Conservation (phyloP, 768 basidiomycete species). For the Trametes cingulata region DNA sequence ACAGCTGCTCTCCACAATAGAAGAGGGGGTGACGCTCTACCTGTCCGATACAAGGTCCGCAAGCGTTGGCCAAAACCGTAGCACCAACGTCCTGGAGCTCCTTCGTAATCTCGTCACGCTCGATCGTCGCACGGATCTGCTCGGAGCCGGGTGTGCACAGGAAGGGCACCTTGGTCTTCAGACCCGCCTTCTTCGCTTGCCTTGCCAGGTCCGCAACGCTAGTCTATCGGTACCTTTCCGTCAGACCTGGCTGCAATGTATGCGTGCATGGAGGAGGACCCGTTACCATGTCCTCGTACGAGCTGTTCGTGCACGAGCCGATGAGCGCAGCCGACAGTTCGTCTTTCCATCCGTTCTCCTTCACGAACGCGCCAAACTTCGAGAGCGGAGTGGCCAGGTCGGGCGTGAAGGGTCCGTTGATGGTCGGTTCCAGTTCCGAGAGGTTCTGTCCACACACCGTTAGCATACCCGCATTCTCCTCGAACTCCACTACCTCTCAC, state of each 20-base stretch:
- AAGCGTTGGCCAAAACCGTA: conserved; percentile 93
- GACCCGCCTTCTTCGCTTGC: conserved; percentile 84
- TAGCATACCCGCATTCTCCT: no score
- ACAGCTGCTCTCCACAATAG: not conserved
- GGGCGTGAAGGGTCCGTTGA: conserved; percentile 98
- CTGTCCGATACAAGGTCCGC: conserved; percentile 98
- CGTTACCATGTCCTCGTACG: conserved; percentile 92
- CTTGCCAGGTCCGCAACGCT: conserved; percentile 87
- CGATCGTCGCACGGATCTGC: conserved; percentile 96
- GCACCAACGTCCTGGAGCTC: conserved; percentile 89
- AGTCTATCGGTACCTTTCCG: conserved; percentile 51
- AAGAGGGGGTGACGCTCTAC: no score
- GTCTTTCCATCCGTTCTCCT: conserved; percentile 91
- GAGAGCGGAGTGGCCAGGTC: conserved; percentile 94
- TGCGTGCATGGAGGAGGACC: not conserved
- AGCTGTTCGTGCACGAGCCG: conserved; percentile 99
- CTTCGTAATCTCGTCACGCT: conserved; percentile 85
- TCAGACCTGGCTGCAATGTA: not conserved
- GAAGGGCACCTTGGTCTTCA: conserved; percentile 84
- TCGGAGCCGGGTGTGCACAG: conserved; percentile 91
- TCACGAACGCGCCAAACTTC: conserved; percentile 77
- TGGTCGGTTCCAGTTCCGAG: conserved; percentile 84
- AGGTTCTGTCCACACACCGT: no score
- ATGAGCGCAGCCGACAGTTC: conserved; percentile 90
- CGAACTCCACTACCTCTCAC: no score